Conservation (phyloP, 257 asterid genomes). For the Cinchona pubescens region DNA sequence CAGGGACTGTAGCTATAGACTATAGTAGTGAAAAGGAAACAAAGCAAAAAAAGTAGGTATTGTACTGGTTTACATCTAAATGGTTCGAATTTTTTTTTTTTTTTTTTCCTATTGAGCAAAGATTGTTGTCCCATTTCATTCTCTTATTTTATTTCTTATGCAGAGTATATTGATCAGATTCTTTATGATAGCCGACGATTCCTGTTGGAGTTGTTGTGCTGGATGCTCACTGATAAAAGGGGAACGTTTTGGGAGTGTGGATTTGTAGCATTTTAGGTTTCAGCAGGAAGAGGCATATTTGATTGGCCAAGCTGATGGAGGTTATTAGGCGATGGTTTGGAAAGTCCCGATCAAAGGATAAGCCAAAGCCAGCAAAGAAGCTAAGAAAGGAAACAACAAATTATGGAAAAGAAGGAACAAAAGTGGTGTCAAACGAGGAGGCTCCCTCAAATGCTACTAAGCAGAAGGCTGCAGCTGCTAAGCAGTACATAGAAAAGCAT, state of each 20-base stretch:
- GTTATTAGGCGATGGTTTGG: conserved; percentile 67
- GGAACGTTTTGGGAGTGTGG: conserved; percentile 2
- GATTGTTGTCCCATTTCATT: conserved; percentile 22
- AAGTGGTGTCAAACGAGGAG: conserved; percentile 57
- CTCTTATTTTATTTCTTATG: conserved; percentile 27
- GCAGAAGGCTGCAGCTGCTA: conserved; percentile 96
- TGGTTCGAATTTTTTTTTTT: not conserved
- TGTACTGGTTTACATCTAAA: not conserved
- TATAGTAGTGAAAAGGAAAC: not conserved
- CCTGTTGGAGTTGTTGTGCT: conserved; percentile 35
- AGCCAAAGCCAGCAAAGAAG: conserved; percentile 63
- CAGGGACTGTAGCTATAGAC: not conserved
- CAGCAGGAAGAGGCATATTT: conserved; percentile 17
- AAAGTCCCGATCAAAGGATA: conserved; percentile 59
- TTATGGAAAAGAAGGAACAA: conserved; percentile 60
- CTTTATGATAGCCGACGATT: conserved; percentile 20
- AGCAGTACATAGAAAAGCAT: conserved; percentile 93
- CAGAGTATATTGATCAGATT: conserved; percentile 30
- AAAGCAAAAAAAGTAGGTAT: not conserved
- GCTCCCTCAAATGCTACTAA: conserved; percentile 88
- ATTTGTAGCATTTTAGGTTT: conserved; percentile 23
- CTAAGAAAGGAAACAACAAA: conserved; percentile 56
- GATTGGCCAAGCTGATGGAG: conserved; percentile 51
- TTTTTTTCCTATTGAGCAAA: not conserved
- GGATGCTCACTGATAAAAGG: conserved; percentile 31